Evolutionary conservation across 176 grass and related monocot species (phyloP).

Genomic region (Eragrostis curvula): DNA sequence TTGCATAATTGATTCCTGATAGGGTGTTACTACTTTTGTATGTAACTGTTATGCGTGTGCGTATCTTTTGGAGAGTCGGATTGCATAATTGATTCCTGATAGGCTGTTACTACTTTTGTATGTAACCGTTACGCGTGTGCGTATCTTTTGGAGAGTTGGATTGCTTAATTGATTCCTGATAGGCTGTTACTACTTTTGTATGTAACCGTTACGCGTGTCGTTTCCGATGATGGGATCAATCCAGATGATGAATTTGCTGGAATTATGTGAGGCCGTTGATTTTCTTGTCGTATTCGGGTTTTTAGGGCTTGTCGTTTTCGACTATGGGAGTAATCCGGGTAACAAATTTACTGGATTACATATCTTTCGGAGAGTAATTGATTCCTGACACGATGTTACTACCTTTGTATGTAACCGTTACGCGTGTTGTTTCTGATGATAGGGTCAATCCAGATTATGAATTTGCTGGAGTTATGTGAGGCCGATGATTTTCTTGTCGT

Average conservation of each 20-base stretch:
- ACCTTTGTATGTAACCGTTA: neutral
- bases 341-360: neutral
- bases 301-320: neutral
- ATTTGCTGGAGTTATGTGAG: neutral
- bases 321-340: neutral
- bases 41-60: too few species aligned
- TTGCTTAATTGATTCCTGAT: too few species aligned
- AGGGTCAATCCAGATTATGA: neutral
- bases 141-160: too few species aligned
- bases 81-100: too few species aligned
- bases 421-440: conserved; percentile 1
- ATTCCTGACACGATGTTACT: too few species aligned
- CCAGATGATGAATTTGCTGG: neutral
- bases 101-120: too few species aligned
- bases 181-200: too few species aligned
- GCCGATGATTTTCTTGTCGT: neutral
- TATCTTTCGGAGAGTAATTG: too few species aligned
- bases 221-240: conserved; percentile 1
- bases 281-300: neutral
- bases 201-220: neutral
- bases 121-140: too few species aligned
- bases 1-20: neutral
- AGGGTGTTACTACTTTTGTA: neutral
- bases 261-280: neutral
- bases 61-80: too few species aligned